Base-by-base conservation (phyloP, 1,284 basidiomycete genomes). In the Ganoderma meredithae region DNA sequence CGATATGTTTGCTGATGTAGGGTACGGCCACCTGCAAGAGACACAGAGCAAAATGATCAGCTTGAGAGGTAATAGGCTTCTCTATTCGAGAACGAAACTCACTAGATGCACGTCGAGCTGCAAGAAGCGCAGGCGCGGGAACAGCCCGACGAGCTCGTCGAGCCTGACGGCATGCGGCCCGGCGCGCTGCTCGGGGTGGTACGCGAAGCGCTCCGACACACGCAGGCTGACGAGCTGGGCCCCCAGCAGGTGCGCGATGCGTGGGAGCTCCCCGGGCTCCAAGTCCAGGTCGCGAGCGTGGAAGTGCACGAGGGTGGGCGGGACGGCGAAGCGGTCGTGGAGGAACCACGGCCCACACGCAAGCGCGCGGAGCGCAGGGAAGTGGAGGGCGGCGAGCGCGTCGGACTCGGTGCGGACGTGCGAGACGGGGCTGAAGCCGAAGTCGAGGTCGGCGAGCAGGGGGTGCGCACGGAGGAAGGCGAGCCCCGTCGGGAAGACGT, bases 101-200 rank as follows among this genome's bases (percentile, higher is more conserved):
- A 67, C 66, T 6, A 52, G 15, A n/a, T 43, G 31, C 61, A 67
- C 47, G 62, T 67, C 62, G 44, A 67, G 49, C 17, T 67, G 62
- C 25, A 67, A n/a, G 62, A 64, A 61, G 31, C 62, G 62, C 31
- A 67, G 13, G 19, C 47, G 31, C 0, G 66, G 66, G 39, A 67
- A 64, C 5, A 25, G 19, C 5, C 19, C 15, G 9, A 19, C 59
- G 17, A 67, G 5, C 13, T 67, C 66, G 17, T 52, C 62, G 0
- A 61, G 39, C 25, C 49, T 56, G 39, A 49, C 39, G 6, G 43
- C 43, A 31, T 39, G 22, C 15, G 19, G 40, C n/a, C n/a, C 22
- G 47, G 9, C 47, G 3, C 47, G 10, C 9, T 49, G 47, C 22
- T 15, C 17, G 2, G 0, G 31, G 39, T 58, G 25, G 52, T 55